Evolutionary conservation across 2,329 filamentous ascomycete species (phyloP).

Genomic region (Phoma sp.): DNA sequence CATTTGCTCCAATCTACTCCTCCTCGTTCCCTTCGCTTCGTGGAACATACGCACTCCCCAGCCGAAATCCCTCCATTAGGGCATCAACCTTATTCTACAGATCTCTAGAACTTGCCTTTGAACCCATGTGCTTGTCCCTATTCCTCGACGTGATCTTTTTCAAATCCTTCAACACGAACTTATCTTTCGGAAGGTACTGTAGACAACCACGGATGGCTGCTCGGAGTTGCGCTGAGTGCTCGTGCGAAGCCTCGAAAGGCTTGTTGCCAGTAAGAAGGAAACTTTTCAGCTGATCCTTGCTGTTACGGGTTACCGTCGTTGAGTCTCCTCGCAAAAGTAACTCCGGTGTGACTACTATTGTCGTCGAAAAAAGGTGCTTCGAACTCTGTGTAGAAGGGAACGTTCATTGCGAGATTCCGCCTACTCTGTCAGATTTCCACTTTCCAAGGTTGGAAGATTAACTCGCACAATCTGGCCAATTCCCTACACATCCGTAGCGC

Average conservation of each 20-base stretch:
- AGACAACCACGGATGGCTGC: background rate
- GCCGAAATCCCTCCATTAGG: no score
- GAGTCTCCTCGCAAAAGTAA: background rate
- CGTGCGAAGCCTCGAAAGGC: background rate
- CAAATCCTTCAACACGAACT: no score
- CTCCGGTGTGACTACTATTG: background rate
- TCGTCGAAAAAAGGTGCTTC: background rate
- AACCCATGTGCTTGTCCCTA: background rate
- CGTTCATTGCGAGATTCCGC: conserved; percentile 1
- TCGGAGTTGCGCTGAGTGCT: background rate
- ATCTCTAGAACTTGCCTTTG: no score
- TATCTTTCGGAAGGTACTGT: background rate
- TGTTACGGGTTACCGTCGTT: background rate
- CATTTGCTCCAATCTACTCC: no score
- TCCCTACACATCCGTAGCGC: conserved; percentile 2
- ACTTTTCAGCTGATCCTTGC: background rate
- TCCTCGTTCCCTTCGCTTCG: no score
- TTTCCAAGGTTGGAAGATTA: background rate
- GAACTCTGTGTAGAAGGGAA: background rate
- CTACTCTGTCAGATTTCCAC: background rate
- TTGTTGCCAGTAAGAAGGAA: background rate
- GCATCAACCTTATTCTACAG: no score
- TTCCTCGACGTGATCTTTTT: background rate
- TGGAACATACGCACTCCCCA: no score
- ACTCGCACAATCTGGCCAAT: conserved; percentile 9